Conservation (phyloP, 495 filamentous ascomycete genomes). For the Penicillium silybi region DNA sequence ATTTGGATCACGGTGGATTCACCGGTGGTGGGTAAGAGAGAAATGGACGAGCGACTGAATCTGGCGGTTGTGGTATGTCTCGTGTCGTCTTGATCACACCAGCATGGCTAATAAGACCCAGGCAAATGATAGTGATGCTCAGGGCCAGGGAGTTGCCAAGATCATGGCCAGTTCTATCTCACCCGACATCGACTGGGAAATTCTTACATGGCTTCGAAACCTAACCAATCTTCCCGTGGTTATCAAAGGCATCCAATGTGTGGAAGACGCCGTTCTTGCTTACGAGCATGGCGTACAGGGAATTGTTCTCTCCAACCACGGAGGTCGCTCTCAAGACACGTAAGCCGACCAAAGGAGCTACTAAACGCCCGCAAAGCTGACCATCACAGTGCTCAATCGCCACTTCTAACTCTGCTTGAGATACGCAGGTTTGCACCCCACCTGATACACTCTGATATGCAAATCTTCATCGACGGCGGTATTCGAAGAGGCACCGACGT, state of each 20-base stretch:
- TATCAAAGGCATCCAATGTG: slow-evolving; percentile 85
- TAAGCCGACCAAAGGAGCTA: slow-evolving; percentile 9
- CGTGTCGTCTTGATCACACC: too few species aligned
- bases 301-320: slow-evolving; percentile 62
- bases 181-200: slow-evolving; percentile 71
- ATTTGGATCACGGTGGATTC: slow-evolving; percentile 68
- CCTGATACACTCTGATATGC: slow-evolving; percentile 58
- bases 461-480: slow-evolving; percentile 81
- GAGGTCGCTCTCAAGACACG: slow-evolving; percentile 45
- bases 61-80: slow-evolving; percentile 31
- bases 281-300: slow-evolving; percentile 71
- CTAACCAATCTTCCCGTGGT: slow-evolving; percentile 83
- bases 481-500: slow-evolving; percentile 82
- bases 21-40: slow-evolving; percentile 58
- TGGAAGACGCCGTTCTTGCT: slow-evolving; percentile 79
- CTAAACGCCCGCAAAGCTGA: slow-evolving; percentile 3
- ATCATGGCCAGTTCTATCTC: slow-evolving; percentile 78
- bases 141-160: slow-evolving; percentile 68
- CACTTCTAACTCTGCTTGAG: slow-evolving; percentile 63
- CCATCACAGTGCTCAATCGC: slow-evolving; percentile 63
- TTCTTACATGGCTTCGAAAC: slow-evolving; percentile 73
- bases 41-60: slow-evolving; percentile 61
- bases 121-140: slow-evolving; percentile 8
- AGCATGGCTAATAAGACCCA: neutral
- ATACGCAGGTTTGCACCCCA: slow-evolving; percentile 63